Base-by-base conservation (phyloP, 179 eudicot species). In the Drosera spatulata region DNA sequence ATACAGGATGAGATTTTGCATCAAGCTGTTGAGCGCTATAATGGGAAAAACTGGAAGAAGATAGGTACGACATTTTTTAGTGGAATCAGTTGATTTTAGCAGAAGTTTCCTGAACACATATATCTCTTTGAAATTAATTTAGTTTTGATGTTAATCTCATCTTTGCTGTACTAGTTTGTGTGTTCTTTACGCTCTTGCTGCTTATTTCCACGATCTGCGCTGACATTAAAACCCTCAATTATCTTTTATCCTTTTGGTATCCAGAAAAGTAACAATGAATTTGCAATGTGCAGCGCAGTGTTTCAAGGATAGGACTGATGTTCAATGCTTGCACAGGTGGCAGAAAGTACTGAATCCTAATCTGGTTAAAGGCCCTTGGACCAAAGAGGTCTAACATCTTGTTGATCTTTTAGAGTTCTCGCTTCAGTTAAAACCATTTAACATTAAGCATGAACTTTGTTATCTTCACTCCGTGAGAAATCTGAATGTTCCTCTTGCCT, bases 41-140 rank as follows among this genome's bases (percentile, higher is more conserved):
- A 86, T 62, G 99, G 99, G 56, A 94, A 90, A 72, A 94, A 90
- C 59, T 94, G 99, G 99, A 94, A 90, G 72, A 94, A 87, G 75
- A 94, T 94, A 82, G 99, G 99, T 94, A 83, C 49, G 43, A 0
- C 57, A 47, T 48, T 5, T 42, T 58, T 42, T 2, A 2, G 11
- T 4, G 12, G 9, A 8, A 22, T 22, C 33, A 22, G 33, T 0
- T 22, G 33, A 22, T 22, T 22, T 10, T 15, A 6, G n/a, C 5
- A 4, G 10, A n/a, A 4, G 7, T 58, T 58, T 7, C 4, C 44
- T 10, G n/a, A 58, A 11, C 44, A 2, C 7, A 14, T 58, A 14
- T 58, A 39, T 58, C 10, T 38, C 10, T 2, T 13, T n/a, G 13
- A 22, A 22, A 0, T 22, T 22, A 22, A 22, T 22, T 22, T 22